Base-by-base conservation (phyloP, 139 green algal species). In the Edaphochlamys debaryana region DNA sequence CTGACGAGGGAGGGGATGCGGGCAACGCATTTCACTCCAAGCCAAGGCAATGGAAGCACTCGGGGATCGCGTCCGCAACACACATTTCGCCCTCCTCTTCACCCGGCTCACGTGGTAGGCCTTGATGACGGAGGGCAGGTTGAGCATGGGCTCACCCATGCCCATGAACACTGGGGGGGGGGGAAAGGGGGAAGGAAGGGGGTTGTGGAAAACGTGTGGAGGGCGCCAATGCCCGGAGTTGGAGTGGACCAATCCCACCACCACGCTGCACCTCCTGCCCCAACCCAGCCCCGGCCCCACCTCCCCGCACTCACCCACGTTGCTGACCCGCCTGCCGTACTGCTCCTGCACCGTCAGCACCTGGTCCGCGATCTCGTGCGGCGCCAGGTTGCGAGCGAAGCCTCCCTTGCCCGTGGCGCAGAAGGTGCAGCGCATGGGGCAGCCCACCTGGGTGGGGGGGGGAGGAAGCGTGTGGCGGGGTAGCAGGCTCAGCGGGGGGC, bases 391-490 rank as follows among this genome's bases (percentile, higher is more conserved):
- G 69, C 97, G 91, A 1, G 95, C 93, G 88, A 99, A 99, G 81
- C 97, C 97, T 50, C 95, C 96, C 87, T 99, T 98, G 72, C 97
- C 97, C 45, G 97, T 99, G 8, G 95, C 96, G 86, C 97, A 99
- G 91, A 99, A 99, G 29, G 94, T 96, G 93, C 97, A 99, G 29
- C 94, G 84, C 96, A 99, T 97, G 32, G 96, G 93, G 87, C 97
- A 99, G n/a, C 96, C 95, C 8, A 99, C 96, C 94, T 98, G 90
- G 9, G 38, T 38, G 38, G 19, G 8, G 64, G 11, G 34, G 64
- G 34, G 64, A 13, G 64, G 64, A 25, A n/a, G 17, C 5, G 62
- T 13, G 62, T 40, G 30, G 30, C 11, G 30, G 23, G n/a, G 62
- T 41, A 20, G 62, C 30, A 19, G 30, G 62, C 9, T 9, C 45